Conservation (phyloP, 495 filamentous ascomycete species). For the Penicillium steckii region DNA sequence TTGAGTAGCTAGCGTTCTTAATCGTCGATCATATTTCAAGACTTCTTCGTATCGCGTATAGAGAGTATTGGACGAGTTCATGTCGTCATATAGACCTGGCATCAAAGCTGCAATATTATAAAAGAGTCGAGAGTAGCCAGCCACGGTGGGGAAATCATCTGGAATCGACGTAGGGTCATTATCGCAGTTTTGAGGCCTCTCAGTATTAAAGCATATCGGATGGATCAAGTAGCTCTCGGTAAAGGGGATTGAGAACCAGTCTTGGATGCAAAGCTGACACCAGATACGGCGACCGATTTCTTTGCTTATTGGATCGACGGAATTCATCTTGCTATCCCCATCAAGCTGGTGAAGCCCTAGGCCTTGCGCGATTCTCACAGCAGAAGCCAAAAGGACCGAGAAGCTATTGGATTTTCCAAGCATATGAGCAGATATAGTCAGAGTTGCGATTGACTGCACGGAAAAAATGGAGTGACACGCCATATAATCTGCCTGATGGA, state of each 20-base stretch:
- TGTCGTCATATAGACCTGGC: slow-evolving; percentile 37
- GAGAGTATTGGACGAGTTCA: slow-evolving; percentile 25
- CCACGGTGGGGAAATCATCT: slow-evolving; percentile 30
- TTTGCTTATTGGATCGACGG: slow-evolving; percentile 11
- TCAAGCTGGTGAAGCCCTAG: slow-evolving; percentile 26
- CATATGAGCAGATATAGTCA: slow-evolving; percentile 43
- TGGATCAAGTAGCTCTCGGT: slow-evolving; percentile 41
- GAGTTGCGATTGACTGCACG: slow-evolving; percentile 37
- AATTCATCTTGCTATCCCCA: slow-evolving; percentile 6
- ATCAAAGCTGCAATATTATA: slow-evolving; percentile 37
- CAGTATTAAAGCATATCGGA: slow-evolving; percentile 26
- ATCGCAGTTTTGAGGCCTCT: slow-evolving; percentile 33
- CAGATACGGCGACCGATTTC: slow-evolving; percentile 40
- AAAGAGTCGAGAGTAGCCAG: slow-evolving; percentile 31
- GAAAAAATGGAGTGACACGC: slow-evolving; percentile 32
- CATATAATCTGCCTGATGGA: slow-evolving; percentile 38
- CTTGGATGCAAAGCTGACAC: slow-evolving; percentile 40
- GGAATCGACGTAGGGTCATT: slow-evolving; percentile 29
- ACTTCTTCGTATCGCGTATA: slow-evolving; percentile 40
- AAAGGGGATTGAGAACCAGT: slow-evolving; percentile 48
- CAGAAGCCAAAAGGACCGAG: slow-evolving; percentile 31
- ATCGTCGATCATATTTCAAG: slow-evolving; percentile 33
- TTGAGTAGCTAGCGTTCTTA: slow-evolving; percentile 30
- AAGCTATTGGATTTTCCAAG: slow-evolving; percentile 39
- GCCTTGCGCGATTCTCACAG: slow-evolving; percentile 32